These are phyloP conservation scores for Aspergillus aculeatus DNA, from an alignment of 2,329 filamentous ascomycete species.

Conservation along the genomic window DNA sequence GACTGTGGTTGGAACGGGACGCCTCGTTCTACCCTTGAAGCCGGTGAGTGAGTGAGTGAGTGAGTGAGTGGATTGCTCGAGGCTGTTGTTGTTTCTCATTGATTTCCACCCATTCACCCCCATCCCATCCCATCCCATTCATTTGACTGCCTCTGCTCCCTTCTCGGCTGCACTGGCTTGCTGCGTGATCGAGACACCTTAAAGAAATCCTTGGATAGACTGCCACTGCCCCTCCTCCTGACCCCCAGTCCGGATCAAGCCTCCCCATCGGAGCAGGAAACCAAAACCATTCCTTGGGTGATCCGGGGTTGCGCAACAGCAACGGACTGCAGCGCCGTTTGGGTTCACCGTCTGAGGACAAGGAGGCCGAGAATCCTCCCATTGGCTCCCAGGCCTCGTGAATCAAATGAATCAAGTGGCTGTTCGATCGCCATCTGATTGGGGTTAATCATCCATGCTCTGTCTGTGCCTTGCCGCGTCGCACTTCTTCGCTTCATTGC, in stretches of 20 bases:
- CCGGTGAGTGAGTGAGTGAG: neutral
- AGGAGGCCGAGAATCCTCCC: constrained; percentile 19
- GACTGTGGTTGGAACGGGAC: neutral
- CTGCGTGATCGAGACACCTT: neutral
- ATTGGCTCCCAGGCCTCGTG: constrained; percentile 18
- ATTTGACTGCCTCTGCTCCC: neutral
- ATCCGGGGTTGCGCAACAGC: constrained; percentile 8
- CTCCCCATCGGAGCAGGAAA: neutral
- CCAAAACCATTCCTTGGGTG: neutral
- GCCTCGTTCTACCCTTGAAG: neutral
- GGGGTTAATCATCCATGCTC: constrained; percentile 12
- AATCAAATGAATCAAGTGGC: constrained; percentile 26
- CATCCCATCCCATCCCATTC: neutral
- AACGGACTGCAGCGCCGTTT: constrained; percentile 15
- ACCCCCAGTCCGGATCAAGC: neutral
- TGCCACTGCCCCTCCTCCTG: neutral
- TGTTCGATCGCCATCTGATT: constrained; percentile 26
- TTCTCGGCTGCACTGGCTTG: neutral
- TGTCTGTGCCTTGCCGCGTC: constrained; percentile 35
- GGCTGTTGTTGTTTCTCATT: neutral
- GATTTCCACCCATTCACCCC: neutral
- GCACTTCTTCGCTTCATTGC: constrained; percentile 18
- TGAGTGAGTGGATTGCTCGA: neutral
- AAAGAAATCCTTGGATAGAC: neutral
- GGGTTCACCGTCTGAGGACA: constrained; percentile 14